phyloP scores from a whole-genome alignment of 352 stramenopile genomes.

The Nothophytophthora sp. region DNA sequence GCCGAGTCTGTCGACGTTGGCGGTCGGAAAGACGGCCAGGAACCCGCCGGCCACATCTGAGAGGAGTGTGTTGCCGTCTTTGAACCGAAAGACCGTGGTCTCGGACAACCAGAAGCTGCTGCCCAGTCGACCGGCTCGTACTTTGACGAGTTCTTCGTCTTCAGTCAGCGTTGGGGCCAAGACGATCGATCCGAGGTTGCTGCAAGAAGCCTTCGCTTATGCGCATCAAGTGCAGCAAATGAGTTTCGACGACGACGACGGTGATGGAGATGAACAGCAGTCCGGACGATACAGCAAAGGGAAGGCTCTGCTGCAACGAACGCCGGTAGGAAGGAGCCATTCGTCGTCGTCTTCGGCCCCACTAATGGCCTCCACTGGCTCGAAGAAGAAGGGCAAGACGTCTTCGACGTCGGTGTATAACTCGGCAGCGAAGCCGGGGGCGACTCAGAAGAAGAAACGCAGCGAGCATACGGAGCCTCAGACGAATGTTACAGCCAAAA shows the following conservation, averaged over 20 bases:
- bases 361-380: too few relatives aligned
- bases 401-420: slow-evolving; percentile 30
- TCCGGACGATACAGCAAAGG: slow-evolving; percentile 19
- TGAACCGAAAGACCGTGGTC: slow-evolving; percentile 27
- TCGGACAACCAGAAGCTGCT: slow-evolving; percentile 28
- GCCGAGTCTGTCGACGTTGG: slow-evolving; percentile 47
- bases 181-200: slow-evolving; percentile 54
- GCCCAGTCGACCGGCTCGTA: slow-evolving; percentile 18
- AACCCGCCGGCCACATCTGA: slow-evolving; percentile 28
- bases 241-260: slow-evolving; percentile 41
- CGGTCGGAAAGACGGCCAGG: slow-evolving; percentile 30
- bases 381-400: slow-evolving; percentile 41
- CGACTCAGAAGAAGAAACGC: slow-evolving; percentile 33
- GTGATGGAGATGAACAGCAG: slow-evolving; percentile 32
- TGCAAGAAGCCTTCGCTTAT: slow-evolving; percentile 82
- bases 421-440: slow-evolving; percentile 33
- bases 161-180: slow-evolving; percentile 30
- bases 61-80: slow-evolving; percentile 42
- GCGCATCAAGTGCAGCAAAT: slow-evolving; percentile 54
- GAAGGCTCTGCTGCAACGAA: slow-evolving; percentile 21
- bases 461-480: slow-evolving; percentile 11
- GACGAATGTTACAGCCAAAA: slow-evolving; percentile 7
- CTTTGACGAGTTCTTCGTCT: slow-evolving; percentile 1
- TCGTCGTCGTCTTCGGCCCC: slow-evolving; percentile 28
- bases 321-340: slow-evolving; percentile 19